These are phyloP conservation scores for Fusarium sp. DNA, from an alignment of 2,329 filamentous ascomycete genomes.

Conservation along the genomic window DNA sequence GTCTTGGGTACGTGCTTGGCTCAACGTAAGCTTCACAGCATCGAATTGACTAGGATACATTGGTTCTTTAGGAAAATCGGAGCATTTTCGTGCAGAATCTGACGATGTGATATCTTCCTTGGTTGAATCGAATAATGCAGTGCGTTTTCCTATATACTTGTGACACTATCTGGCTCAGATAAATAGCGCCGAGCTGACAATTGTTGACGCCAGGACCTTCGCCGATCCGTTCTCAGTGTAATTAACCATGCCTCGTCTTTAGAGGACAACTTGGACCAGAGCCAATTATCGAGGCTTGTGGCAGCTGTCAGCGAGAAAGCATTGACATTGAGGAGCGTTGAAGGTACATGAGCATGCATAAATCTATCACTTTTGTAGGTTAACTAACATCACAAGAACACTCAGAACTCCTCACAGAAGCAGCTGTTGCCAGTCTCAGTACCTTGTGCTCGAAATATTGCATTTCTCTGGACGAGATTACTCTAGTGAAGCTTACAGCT, in stretches of 20 bases:
- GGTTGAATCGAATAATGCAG: neutral
- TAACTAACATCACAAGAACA: neutral
- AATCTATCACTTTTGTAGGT: neutral
- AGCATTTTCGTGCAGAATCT: neutral
- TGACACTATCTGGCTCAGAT: neutral
- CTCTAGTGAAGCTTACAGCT: conserved; percentile 47
- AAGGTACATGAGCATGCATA: neutral
- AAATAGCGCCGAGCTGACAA: conserved; percentile 4
- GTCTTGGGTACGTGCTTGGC: conserved; percentile 14
- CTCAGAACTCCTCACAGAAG: conserved; percentile 33
- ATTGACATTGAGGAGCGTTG: neutral
- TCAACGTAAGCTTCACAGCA: neutral
- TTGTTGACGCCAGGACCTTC: conserved; percentile 3
- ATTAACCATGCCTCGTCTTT: neutral
- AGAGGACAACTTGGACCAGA: neutral
- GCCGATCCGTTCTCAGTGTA: neutral
- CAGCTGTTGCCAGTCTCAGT: conserved; percentile 42
- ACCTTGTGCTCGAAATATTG: conserved; percentile 31
- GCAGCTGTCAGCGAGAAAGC: neutral
- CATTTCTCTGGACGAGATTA: conserved; percentile 14
- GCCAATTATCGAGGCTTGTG: neutral
- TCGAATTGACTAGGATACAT: neutral
- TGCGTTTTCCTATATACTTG: neutral
- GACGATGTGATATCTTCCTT: neutral
- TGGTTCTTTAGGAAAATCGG: neutral